Conservation (phyloP, 1,284 basidiomycete species). For the Malassezia globosa region DNA sequence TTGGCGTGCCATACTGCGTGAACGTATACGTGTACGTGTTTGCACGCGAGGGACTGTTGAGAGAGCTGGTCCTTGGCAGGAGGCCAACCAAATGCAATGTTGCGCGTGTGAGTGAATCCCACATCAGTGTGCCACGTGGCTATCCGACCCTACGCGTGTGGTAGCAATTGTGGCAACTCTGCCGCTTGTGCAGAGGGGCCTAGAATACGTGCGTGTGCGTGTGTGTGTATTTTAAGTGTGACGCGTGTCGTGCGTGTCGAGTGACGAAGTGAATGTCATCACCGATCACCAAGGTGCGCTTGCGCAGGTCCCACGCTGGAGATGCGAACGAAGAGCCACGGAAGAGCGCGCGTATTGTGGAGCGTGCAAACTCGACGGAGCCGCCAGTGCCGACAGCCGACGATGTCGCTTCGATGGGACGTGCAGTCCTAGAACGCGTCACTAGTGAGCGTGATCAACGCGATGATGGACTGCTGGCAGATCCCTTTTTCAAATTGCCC, state of each 20-base stretch:
- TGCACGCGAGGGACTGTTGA: too few species aligned
- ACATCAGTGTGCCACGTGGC: too few species aligned
- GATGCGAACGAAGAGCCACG: slow-evolving; percentile 6
- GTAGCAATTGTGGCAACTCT: too few species aligned
- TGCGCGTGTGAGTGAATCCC: too few species aligned
- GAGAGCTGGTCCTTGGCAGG: too few species aligned
- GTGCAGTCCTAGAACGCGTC: slow-evolving; percentile 21
- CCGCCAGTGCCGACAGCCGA: slow-evolving; percentile 1
- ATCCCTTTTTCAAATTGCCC: slow-evolving; percentile 66
- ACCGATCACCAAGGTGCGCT: not conserved
- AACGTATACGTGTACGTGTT: too few species aligned
- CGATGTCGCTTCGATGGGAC: slow-evolving; percentile 6
- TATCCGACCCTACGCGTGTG: too few species aligned
- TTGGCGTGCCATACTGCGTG: too few species aligned
- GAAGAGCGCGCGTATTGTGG: slow-evolving; percentile 12
- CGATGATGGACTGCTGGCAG: slow-evolving; percentile 51
- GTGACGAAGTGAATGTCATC: not conserved
- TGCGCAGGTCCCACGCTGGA: not conserved
- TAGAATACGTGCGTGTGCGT: too few species aligned
- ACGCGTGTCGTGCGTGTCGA: not conserved
- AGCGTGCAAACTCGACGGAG: not conserved
- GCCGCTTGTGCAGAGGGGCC: too few species aligned
- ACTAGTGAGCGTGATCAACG: slow-evolving; percentile 21
- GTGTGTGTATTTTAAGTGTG: too few species aligned
- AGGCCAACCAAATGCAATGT: too few species aligned